Base-by-base conservation (phyloP, 2,329 filamentous ascomycete genomes). In the Aphanocladium album region DNA sequence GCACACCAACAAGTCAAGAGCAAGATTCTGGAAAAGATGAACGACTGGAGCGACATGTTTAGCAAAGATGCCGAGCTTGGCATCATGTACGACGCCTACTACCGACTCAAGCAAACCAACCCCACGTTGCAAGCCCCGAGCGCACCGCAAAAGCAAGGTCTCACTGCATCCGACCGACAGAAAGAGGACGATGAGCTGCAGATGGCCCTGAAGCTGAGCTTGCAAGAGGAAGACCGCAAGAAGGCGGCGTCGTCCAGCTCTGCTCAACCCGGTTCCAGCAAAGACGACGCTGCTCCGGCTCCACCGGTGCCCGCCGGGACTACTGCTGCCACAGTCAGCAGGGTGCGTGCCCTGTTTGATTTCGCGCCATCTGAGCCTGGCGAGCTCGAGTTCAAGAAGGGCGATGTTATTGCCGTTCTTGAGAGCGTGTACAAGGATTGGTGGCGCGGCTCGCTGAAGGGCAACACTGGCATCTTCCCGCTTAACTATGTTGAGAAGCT, bases 351-450 rank as follows among this genome's bases (percentile, higher is more conserved):
- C 1, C 81, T 98, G 50, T 99, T 91, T 72, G 95, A 99, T 74
- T 99, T 99, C 74, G 87, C 89, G 55, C 93, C 95, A 2, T 96
- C 93, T 0, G 95, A 99, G 73, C 86, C 92, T 0, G 95, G 93
- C 52, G 95, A 99, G 77, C 80, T 99, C 63, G 92, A 96, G 67
- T 99, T 99, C 74, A 89, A 93, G 67, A 96, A 96, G 77, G 93
- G 95, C 30, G 95, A 99, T 72, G 89, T 98, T 45, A 99, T 99
- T 73, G 93, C 95, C 1, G 95, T 99, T 17, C 81, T 99, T 45
- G 95, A 98, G 75, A 97, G 93, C 1, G 95, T 98, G 1, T 99
- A 96, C 79, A 99, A 98, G 76, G 95, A 99, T 74, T 99, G 95
- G 95, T 99, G 95, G 95, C 93, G 96, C 68, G 95, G 95, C 1